phyloP scores from a whole-genome alignment of 2,329 filamentous ascomycete species.

The Sporothrix globosa region DNA sequence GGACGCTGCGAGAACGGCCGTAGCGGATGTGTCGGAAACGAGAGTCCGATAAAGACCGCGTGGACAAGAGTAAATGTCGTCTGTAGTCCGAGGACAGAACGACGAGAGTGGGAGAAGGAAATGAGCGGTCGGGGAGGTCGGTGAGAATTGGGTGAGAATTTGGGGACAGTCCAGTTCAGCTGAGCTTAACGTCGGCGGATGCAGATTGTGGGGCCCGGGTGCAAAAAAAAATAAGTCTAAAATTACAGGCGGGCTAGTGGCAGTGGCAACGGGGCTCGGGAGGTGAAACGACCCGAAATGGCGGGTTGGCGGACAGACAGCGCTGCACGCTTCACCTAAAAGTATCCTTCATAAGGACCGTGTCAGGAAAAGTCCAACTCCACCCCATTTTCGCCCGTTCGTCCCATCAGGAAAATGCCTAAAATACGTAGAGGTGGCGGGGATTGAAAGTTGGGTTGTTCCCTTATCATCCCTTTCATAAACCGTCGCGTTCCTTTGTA shows the following conservation, averaged over 20 bases:
- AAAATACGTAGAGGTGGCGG: conserved; percentile 4
- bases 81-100: not conserved
- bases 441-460: not conserved
- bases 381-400: too few species aligned
- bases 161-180: too few species aligned
- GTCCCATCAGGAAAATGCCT: not conserved
- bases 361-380: too few species aligned
- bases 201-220: too few species aligned
- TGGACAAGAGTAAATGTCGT: not conserved
- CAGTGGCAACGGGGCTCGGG: not conserved
- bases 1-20: too few species aligned
- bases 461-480: not conserved
- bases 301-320: not conserved
- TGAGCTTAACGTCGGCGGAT: not conserved
- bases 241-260: not conserved
- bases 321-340: not conserved
- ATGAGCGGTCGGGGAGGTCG: conserved; percentile 6
- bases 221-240: not conserved
- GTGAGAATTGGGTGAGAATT: not conserved
- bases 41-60: not conserved
- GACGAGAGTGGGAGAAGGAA: not conserved
- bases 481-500: not conserved
- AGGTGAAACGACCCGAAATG: not conserved
- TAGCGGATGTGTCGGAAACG: conserved; percentile 12
- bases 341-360: too few species aligned